These are phyloP conservation scores for Ogataea allantospora DNA, from an alignment of 805 yeast species.

Conservation along the genomic window DNA sequence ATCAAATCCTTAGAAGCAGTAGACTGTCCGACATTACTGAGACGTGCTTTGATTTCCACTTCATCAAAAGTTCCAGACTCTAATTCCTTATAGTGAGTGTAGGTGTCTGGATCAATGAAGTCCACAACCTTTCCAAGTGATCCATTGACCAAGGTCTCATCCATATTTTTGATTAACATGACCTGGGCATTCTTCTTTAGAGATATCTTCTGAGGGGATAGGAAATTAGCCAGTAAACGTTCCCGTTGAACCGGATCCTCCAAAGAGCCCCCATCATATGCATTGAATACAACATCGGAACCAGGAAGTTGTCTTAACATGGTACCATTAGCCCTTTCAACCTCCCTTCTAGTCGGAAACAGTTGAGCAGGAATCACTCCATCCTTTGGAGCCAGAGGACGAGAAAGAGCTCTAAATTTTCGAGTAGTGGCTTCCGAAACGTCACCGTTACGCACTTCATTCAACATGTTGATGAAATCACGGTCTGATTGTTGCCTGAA, in stretches of 20 bases:
- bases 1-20: constrained; percentile 8
- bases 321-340: constrained; percentile 58
- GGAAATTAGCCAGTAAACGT: constrained; percentile 50
- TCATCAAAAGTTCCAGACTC: constrained; percentile 2
- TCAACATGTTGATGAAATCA: constrained; percentile 68
- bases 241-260: constrained; percentile 41
- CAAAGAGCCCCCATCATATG: constrained; percentile 54
- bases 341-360: constrained; percentile 72
- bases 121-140: constrained; percentile 63
- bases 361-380: constrained; percentile 73
- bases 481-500: constrained; percentile 78
- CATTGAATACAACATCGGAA: constrained; percentile 39
- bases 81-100: constrained; percentile 33
- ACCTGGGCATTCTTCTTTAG: constrained; percentile 77
- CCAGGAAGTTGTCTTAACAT: constrained; percentile 50
- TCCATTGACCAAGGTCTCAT: constrained; percentile 72
- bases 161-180: constrained; percentile 77
- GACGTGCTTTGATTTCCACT: constrained; percentile 6
- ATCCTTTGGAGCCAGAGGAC: constrained; percentile 49
- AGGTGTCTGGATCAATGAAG: constrained; percentile 49
- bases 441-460: constrained; percentile 66
- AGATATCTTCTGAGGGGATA: constrained; percentile 57
- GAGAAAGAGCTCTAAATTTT: constrained; percentile 50
- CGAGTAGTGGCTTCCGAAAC: constrained; percentile 46
- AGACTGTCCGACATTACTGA: not conserved